A percentile compares a stretch with the other conserved stretches of the same genome.
Evolutionary conservation across 2,329 filamentous ascomycete species (phyloP).

Genomic region (Coniochaeta ligniaria): DNA sequence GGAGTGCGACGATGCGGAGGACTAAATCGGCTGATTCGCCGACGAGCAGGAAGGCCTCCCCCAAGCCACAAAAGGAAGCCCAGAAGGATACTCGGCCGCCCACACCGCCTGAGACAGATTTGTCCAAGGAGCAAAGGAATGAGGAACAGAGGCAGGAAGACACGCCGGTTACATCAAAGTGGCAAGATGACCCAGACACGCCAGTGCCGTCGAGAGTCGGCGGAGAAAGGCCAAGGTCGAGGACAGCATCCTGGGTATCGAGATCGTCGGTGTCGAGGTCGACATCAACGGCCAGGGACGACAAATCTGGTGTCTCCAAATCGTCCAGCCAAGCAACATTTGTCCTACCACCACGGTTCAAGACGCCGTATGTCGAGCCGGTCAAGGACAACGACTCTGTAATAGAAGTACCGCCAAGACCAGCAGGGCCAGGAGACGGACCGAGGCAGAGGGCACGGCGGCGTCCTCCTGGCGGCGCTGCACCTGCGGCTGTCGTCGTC

Average conservation of each 20-base stretch:
- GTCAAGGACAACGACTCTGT: conserved; percentile 16
- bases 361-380: conserved; percentile 20
- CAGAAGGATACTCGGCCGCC: conserved; percentile 45
- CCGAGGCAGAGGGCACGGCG: not conserved
- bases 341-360: conserved; percentile 24
- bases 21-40: conserved; percentile 40
- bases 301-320: conserved; percentile 44
- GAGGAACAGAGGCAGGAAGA: conserved; percentile 18
- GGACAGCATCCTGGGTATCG: conserved; percentile 19
- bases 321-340: conserved; percentile 52
- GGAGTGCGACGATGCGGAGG: conserved; percentile 37
- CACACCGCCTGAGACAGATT: conserved; percentile 57
- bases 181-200: conserved; percentile 15
- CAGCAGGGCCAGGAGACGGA: not conserved
- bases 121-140: conserved; percentile 35
- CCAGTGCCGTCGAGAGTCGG: conserved; percentile 5
- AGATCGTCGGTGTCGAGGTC: conserved; percentile 16
- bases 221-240: conserved; percentile 25
- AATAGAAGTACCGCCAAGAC: not conserved
- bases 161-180: conserved; percentile 18
- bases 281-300: conserved; percentile 23
- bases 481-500: conserved; percentile 28
- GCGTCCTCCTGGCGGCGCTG: not conserved
- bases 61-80: conserved; percentile 31
- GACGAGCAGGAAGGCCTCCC: conserved; percentile 23